Percentiles rank a stretch among this genome's conserved stretches.
Evolutionary conservation across 148 eudicot species (phyloP).

Genomic region (Beta vulgaris): DNA sequence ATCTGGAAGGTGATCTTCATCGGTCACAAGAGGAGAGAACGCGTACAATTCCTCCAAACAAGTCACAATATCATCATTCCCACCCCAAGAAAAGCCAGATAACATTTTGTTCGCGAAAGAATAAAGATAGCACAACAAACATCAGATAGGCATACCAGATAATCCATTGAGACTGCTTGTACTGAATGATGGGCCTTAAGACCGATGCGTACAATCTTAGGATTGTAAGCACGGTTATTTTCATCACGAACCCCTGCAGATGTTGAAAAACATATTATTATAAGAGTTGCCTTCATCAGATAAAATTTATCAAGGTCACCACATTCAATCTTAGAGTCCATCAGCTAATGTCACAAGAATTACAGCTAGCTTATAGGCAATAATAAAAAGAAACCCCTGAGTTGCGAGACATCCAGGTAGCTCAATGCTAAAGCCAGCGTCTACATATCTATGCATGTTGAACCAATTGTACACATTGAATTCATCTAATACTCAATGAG

Average conservation of each 20-base stretch:
- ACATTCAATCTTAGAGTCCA: not conserved
- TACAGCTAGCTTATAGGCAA: not conserved
- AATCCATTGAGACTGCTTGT: constrained; percentile 89
- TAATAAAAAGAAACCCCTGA: not conserved
- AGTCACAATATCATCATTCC: not conserved
- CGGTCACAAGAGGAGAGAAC: not conserved
- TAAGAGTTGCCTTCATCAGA: not conserved
- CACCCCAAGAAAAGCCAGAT: not conserved
- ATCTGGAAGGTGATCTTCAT: not conserved
- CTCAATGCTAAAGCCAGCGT: not conserved
- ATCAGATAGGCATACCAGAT: constrained; percentile 51
- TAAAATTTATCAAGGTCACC: not conserved
- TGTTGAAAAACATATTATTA: constrained; percentile 6
- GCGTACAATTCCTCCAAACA: not conserved
- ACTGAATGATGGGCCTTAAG: constrained; percentile 93
- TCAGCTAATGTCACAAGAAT: not conserved
- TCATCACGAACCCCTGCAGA: constrained; percentile 93
- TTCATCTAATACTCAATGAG: not conserved
- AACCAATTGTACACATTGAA: not conserved
- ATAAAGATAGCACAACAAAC: not conserved
- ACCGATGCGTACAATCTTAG: constrained; percentile 96
- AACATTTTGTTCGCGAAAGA: not conserved
- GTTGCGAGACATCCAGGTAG: not conserved
- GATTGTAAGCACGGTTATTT: constrained; percentile 79
- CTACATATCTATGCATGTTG: not conserved